Evolutionary conservation across 2,329 filamentous ascomycete genomes (phyloP), one percentile per base, ranked within the genome.

Genomic region (Ophiognomonia clavigignenti-juglandacearum): DNA sequence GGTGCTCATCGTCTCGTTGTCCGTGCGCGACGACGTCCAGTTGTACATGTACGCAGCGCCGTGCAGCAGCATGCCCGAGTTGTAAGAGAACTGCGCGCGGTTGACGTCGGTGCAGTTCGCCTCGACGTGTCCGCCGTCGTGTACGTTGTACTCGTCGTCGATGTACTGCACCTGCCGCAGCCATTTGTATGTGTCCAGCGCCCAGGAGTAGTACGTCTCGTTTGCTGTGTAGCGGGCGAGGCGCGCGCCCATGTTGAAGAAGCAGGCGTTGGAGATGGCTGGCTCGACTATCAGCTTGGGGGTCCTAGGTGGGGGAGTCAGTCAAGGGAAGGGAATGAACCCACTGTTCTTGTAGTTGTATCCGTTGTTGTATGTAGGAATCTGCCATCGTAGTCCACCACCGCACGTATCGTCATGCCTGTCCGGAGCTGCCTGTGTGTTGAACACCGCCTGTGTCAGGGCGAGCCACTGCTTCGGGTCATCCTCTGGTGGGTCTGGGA

Each of bases 21-120:
- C 45, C 11, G 53, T 54, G 43, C 52, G 38, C 14, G 81, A 61
- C 39, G 80, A 55, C 32, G 65, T 66, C 36, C 57, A 67, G 53
- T 82, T 80, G 59, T 79, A 84, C 72, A 83, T 74, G 53, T 71
- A 73, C 0, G 80, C 78, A 0, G 75, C 73, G 2, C 80, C 80
- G 39, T 72, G 64, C 23, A 81, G 58, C 47, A 75, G 72, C 7
- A 77, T 64, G 4, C 71, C 78, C 20, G 72, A 69, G 53, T 75
- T 78, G 58, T 80, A 78, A 0, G 76, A 73, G 64, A 74, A 82
- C 55, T 81, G 75, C 4, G 71, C 63, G 45, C 70, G 65, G 61
- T 76, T 74, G 51, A 79, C 64, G 27, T 67, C 57, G 4, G 66
- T 71, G 62, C 82, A 85, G 57, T 80, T 74, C 3, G 67, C 62